phyloP scores from a whole-genome alignment of 148 eudicot species.

The Tetragonia tetragonoides region DNA sequence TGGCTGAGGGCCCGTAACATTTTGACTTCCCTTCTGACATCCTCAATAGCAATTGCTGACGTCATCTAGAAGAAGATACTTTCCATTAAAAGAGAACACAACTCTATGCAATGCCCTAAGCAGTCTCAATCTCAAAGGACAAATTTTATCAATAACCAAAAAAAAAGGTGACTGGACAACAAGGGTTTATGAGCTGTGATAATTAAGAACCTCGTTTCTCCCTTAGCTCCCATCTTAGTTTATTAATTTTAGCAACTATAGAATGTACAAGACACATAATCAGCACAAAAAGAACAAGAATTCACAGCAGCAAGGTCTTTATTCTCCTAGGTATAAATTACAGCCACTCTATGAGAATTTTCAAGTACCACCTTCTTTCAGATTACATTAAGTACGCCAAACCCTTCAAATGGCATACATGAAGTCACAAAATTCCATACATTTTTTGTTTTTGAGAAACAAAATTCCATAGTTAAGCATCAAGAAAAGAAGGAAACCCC shows the following conservation, averaged over 20 bases:
- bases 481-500: background rate
- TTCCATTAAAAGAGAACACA: constrained; percentile 20
- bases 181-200: constrained; percentile 3
- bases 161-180: constrained; percentile 16
- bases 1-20: constrained; percentile 82
- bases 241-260: background rate
- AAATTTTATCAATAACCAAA: constrained; percentile 13
- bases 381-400: background rate
- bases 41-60: constrained; percentile 88
- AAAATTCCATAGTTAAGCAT: background rate
- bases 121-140: constrained; percentile 21
- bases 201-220: background rate
- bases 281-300: constrained; percentile 2
- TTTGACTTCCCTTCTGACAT: constrained; percentile 86
- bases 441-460: too few species aligned
- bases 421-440: background rate
- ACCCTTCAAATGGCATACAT: constrained; percentile 4
- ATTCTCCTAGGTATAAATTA: background rate
- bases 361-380: background rate
- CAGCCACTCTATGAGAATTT: background rate
- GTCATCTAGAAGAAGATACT: constrained; percentile 62
- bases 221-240: constrained; percentile 1
- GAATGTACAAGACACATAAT: background rate
- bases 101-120: constrained; percentile 8
- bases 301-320: constrained; percentile 7